phyloP scores from a whole-genome alignment of 805 yeast species.

The Ogataea pilisensis region DNA sequence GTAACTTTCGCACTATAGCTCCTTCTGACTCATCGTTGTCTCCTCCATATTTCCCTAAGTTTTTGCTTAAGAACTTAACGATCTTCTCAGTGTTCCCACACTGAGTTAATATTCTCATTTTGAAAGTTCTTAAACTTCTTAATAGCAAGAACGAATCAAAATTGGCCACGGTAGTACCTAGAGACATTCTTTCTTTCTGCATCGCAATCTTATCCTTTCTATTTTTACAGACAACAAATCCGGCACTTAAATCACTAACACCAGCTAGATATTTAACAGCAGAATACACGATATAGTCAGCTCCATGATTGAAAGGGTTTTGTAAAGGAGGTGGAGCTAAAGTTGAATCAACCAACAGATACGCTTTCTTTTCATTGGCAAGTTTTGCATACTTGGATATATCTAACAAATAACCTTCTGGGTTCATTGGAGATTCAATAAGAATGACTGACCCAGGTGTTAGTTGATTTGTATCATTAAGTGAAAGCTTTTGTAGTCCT shows the following conservation, averaged over 20 bases:
- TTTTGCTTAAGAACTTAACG: constrained; percentile 35
- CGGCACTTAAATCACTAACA: constrained; percentile 51
- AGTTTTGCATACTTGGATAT: constrained; percentile 38
- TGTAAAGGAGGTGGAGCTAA: constrained; percentile 56
- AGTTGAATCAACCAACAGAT: constrained; percentile 48
- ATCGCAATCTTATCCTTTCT: constrained; percentile 31
- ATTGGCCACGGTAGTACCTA: constrained; percentile 51
- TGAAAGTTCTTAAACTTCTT: constrained; percentile 48
- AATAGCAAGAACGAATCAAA: constrained; percentile 45
- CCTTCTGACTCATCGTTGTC: constrained; percentile 29
- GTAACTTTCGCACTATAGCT: constrained; percentile 33
- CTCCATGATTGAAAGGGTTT: constrained; percentile 48
- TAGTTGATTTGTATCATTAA: constrained; percentile 33
- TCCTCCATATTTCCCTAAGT: constrained; percentile 27
- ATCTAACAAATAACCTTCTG: constrained; percentile 42
- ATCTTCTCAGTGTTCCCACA: constrained; percentile 41
- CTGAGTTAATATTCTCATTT: constrained; percentile 46
- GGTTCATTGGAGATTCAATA: constrained; percentile 54
- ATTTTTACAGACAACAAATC: constrained; percentile 42
- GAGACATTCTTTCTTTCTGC: constrained; percentile 36
- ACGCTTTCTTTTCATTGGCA: constrained; percentile 42
- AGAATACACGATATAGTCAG: constrained; percentile 50
- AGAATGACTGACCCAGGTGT: constrained; percentile 42
- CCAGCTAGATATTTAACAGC: constrained; percentile 57
- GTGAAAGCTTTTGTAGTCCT: constrained; percentile 34